Conservation (phyloP, 352 stramenopile genomes). For the Phytophthora foliorum region DNA sequence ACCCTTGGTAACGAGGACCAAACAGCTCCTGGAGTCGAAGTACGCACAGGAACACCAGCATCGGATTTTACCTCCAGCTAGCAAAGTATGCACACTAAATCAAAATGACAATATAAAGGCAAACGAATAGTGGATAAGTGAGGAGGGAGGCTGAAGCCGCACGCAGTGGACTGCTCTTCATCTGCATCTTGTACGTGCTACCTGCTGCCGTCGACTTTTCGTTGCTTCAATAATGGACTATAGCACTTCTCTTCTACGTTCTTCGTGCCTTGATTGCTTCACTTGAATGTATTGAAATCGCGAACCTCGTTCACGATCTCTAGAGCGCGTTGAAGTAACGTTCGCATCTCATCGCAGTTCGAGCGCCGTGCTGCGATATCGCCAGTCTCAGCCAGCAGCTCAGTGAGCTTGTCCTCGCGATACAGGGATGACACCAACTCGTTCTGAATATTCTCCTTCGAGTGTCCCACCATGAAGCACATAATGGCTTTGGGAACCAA, state of each 20-base stretch:
- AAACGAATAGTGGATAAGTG: conserved; percentile 28
- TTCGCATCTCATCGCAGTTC: conserved; percentile 98
- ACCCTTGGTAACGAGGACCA: background rate
- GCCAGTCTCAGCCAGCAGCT: conserved; percentile 95
- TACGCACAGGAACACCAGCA: conserved; percentile 26
- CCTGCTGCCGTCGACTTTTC: background rate
- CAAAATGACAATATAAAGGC: conserved; percentile 14
- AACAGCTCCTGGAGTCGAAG: conserved; percentile 7
- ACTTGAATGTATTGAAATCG: conserved; percentile 98
- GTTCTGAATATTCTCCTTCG: conserved; percentile 98
- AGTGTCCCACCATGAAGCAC: conserved; percentile 96
- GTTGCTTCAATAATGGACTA: conserved; percentile 21
- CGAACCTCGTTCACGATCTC: conserved; percentile 99
- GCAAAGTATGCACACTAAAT: background rate
- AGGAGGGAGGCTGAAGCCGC: background rate
- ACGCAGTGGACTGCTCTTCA: conserved; percentile 4
- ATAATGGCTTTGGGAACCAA: conserved; percentile 99
- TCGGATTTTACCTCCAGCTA: conserved; percentile 23
- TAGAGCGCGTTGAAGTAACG: conserved; percentile 95
- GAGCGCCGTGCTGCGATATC: conserved; percentile 96
- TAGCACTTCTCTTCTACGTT: conserved; percentile 22
- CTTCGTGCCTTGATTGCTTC: conserved; percentile 35
- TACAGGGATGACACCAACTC: conserved; percentile 98
- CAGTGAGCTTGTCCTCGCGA: conserved; percentile 95
- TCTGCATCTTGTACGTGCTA: conserved; percentile 13